Conservation (phyloP, 495 filamentous ascomycete species). For the Trichocladium antarcticum region DNA sequence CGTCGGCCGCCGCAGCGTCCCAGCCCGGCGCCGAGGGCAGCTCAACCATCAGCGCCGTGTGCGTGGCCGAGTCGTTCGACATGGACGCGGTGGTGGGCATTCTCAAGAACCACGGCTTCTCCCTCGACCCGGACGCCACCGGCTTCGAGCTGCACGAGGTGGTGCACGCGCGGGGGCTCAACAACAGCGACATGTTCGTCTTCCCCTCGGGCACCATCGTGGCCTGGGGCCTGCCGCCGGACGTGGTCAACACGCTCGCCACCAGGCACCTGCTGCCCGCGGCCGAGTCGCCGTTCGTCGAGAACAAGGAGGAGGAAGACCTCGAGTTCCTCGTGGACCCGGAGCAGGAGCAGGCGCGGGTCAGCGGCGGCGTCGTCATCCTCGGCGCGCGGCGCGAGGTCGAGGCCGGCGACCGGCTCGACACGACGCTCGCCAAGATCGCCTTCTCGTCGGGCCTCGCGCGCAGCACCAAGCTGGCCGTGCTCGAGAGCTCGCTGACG, state of each 20-base stretch:
- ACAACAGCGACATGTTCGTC: constrained; percentile 79
- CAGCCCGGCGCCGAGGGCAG: constrained; percentile 15
- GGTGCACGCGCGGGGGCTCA: constrained; percentile 44
- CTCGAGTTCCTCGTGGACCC: constrained; percentile 77
- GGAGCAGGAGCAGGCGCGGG: constrained; percentile 58
- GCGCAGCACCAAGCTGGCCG: constrained; percentile 88
- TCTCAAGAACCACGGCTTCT: constrained; percentile 57
- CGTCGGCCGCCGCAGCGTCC: constrained; percentile 5
- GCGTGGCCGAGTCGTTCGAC: constrained; percentile 77
- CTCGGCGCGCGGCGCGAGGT: constrained; percentile 57
- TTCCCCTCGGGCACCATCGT: constrained; percentile 96
- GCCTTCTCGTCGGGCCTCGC: constrained; percentile 95
- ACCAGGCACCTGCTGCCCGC: constrained; percentile 61
- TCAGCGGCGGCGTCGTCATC: constrained; percentile 82
- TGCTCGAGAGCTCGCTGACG: constrained; percentile 71
- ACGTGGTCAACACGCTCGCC: constrained; percentile 60
- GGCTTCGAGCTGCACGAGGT: constrained; percentile 52
- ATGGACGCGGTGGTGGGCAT: constrained; percentile 61
- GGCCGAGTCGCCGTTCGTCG: constrained; percentile 60
- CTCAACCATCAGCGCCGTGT: constrained; percentile 66
- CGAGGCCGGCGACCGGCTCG: constrained; percentile 35
- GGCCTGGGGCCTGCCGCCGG: constrained; percentile 70
- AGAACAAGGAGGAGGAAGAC: constrained; percentile 66
- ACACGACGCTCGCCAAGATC: constrained; percentile 82
- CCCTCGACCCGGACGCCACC: constrained; percentile 47